A percentile compares a stretch with the other conserved stretches of the same genome.
Evolutionary conservation across 208 protist genomes (phyloP).

Genomic region (Trichomonas gallinae): DNA sequence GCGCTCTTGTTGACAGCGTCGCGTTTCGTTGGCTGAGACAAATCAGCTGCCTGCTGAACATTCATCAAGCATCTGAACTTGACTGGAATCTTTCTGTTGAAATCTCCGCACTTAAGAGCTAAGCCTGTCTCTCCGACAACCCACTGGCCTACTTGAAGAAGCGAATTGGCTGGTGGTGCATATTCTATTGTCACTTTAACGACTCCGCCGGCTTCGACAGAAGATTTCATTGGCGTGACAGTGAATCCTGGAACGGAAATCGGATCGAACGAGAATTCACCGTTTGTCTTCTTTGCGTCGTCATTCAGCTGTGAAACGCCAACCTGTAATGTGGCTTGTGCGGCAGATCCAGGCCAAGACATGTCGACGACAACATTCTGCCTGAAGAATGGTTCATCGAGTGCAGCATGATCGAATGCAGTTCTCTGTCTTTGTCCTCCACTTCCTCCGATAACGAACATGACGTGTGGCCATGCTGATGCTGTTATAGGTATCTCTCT

Average conservation of each 20-base stretch:
- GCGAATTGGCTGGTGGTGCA: neutral
- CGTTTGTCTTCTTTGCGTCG: neutral
- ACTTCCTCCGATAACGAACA: neutral
- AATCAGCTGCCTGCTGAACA: neutral
- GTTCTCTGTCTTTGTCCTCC: neutral
- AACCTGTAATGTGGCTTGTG: neutral
- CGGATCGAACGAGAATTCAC: neutral
- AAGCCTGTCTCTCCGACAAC: neutral
- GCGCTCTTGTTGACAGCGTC: neutral
- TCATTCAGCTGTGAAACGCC: neutral
- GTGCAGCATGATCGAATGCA: neutral
- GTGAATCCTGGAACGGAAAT: neutral
- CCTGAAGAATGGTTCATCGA: neutral
- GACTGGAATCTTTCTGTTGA: neutral
- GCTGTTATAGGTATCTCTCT: neutral
- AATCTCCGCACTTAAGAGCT: neutral
- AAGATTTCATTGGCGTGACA: neutral
- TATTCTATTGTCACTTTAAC: neutral
- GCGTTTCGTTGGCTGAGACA: neutral
- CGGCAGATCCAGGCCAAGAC: neutral
- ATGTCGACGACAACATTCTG: neutral
- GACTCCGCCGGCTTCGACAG: neutral
- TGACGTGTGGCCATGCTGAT: neutral
- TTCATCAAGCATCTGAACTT: constrained; percentile 15
- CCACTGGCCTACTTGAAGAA: neutral